These are phyloP conservation scores for Closterium sp. DNA, from an alignment of 139 green algal genomes.

Conservation along the genomic window DNA sequence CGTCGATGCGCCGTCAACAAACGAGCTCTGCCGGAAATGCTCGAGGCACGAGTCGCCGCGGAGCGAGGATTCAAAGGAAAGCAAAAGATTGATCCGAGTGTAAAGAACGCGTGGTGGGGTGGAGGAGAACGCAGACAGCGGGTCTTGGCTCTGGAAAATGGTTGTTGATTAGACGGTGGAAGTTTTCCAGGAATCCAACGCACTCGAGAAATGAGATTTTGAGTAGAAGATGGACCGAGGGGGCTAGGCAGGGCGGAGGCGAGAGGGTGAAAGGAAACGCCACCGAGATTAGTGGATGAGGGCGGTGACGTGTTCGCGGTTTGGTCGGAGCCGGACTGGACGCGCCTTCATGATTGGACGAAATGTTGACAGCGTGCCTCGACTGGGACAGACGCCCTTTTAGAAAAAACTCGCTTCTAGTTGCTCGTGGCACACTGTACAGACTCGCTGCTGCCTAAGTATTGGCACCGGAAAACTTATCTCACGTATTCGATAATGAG, in stretches of 20 bases:
- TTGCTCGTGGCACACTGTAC: no score
- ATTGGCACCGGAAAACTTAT: no score
- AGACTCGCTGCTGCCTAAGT: no score
- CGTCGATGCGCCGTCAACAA: background rate
- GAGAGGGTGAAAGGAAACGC: background rate
- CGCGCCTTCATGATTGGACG: background rate
- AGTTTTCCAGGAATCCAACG: no score
- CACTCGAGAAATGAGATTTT: no score
- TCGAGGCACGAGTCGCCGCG: background rate
- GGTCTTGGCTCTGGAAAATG: no score
- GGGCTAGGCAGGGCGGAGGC: no score
- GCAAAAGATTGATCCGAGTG: background rate
- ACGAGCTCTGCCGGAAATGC: background rate
- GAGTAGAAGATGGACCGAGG: no score
- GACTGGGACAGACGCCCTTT: background rate
- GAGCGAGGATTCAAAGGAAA: no score
- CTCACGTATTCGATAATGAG: no score
- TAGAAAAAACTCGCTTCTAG: background rate
- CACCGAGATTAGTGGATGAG: background rate
- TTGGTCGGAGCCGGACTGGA: background rate
- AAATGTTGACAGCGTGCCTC: background rate
- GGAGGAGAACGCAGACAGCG: no score
- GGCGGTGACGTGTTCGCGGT: background rate
- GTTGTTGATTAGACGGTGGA: no score
- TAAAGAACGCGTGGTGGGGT: background rate